Evolutionary conservation across 176 grass and related monocot genomes (phyloP), one percentile per base, ranked within the genome.

Genomic region (Avena atlantica): DNA sequence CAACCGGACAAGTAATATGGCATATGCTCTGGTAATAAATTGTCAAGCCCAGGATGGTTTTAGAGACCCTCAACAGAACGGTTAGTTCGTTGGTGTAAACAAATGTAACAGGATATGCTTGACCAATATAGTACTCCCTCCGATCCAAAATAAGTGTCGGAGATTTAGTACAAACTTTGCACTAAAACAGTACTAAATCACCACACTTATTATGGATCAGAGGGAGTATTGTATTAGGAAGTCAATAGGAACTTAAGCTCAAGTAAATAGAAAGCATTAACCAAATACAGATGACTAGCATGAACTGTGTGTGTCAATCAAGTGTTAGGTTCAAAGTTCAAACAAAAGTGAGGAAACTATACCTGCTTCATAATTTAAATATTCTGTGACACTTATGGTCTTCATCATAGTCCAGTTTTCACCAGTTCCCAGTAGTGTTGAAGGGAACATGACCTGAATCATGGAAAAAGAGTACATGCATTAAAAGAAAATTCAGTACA

Each of bases 391-490:
- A 85, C 94, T 99, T 81, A 99, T 96, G 45, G 94, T 99, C 85
- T 94, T 99, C 94, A 99, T 96, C 97, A 99, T 99, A 47, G 97
- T 99, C 97, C 97, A 99, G 24, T 87, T 90, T 91, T 99, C 94
- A 50, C 90, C 87, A 45, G 97, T 99, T 84, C 97, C 97, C 88
- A 99, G 65, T 73, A 99, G 84, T 52, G 94, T 99, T 42, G 97
- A 96, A 84, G 94, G 97, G 92, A 99, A 99, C 94, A 99, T 99
- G 85, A 99, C 94, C 95, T 95, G 72, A 85, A 71, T 70, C 20
- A 64, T 16, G n/a, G 36, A 45, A 52, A 61, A 74, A 47, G 11
- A 53, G 14, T 17, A 76, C 10, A 80, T 0, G 36, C 11, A 63
- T 70, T 70, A 62, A 6, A 85, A 64, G 57, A 51, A 70, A 68